Conservation (phyloP, 371 early-diverging fungal species). For the Blyttiomyces sp. region DNA sequence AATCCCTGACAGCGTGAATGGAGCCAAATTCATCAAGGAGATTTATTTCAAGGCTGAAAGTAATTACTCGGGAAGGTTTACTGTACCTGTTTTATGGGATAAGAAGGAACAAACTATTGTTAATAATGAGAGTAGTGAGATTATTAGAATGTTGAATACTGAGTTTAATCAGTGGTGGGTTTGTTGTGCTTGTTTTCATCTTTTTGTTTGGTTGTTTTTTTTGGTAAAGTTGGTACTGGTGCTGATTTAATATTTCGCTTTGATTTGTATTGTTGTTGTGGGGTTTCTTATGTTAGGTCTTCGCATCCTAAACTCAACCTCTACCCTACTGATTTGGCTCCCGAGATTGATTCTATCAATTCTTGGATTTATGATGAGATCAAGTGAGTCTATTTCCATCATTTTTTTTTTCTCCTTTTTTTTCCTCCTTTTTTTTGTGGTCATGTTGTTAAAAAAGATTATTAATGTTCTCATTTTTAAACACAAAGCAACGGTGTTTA, state of each 20-base stretch:
- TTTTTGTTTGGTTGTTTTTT: no score
- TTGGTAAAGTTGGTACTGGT: no score
- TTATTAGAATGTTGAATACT: constrained; percentile 90
- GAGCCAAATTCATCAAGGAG: constrained; percentile 71
- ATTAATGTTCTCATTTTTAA: background rate
- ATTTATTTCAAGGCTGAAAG: constrained; percentile 87
- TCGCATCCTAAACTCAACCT: constrained; percentile 55
- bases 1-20: constrained; percentile 72
- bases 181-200: background rate
- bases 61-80: constrained; percentile 74
- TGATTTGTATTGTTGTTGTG: background rate
- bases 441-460: background rate
- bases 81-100: constrained; percentile 72
- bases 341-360: constrained; percentile 82
- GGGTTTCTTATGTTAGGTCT: constrained; percentile 28
- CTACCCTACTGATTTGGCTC: constrained; percentile 72
- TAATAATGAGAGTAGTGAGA: constrained; percentile 94
- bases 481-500: constrained; percentile 45
- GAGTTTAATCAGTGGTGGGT: constrained; percentile 68
- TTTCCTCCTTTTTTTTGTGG: no score
- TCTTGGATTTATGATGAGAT: constrained; percentile 82
- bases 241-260: no score
- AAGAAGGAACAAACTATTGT: constrained; percentile 90
- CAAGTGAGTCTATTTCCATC: no score
- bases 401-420: no score